Base-by-base conservation (phyloP, 768 basidiomycete genomes). In the Xerocomus spinulosus region DNA sequence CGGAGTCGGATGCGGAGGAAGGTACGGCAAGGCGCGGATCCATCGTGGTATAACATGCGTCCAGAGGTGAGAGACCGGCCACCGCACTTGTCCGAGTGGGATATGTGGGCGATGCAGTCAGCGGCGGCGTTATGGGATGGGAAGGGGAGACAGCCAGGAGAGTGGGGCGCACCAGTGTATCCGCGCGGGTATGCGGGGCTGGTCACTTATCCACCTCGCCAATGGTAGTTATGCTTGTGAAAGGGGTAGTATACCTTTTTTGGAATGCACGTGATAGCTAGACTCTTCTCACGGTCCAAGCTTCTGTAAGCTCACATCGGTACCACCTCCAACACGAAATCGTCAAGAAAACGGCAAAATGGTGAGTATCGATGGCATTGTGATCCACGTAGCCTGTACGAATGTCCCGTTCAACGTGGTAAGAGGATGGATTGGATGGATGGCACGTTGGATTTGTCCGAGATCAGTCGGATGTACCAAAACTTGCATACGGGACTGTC, bases 321-420 rank as follows among this genome's bases (percentile, higher is more conserved):
- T 39, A 51, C 50, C 32, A 47, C 54, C 43, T 21, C 51, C 52
- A 46, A 49, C 57, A 51, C 57, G 51, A 55, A 51, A 61, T 58
- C 61, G 57, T 65, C 64, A 59, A 71, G 64, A 65, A 56, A 58
- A 59, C 71, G 58, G 59, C 68, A 64, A 68, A 35, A 77, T 77
- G 75, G 75, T 77, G 67, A 74, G 75, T 74, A 26, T 47, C 25
- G 44, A 48, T 51, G 47, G 47, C 49, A n/a, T 52, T 51, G 21
- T 49, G 47, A 47, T 48, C 17, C 39, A 52, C 32, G 25, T 4
- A 14, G 54, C 44, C n/a, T 34, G 48, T 51, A 45, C 14, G 34
- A 25, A 43, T 43, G 3, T 26, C 18, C 23, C 23, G 36, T 44
- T 33, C 29, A 49, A 42, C 23, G 42, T 40, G 44, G 47, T 53